These are phyloP conservation scores for Cryptococcus jaspeensis DNA, from an alignment of 1,284 basidiomycete genomes.

Conservation along the genomic window DNA sequence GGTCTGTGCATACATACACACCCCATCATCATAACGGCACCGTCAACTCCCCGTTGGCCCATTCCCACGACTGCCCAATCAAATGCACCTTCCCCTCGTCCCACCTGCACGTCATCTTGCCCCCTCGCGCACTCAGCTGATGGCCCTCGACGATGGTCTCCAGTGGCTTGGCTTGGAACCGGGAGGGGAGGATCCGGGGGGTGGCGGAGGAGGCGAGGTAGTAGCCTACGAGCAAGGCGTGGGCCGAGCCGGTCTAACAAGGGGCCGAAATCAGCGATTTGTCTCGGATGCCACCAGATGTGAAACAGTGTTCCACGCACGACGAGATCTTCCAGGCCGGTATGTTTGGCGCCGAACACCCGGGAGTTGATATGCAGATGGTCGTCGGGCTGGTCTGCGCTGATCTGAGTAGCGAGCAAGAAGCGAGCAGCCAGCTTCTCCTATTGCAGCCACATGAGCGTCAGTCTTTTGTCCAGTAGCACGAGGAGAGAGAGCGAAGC, in stretches of 20 bases:
- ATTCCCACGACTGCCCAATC: slow-evolving; percentile 17
- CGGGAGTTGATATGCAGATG: slow-evolving; percentile 24
- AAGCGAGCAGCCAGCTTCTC: no score
- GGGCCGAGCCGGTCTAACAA: slow-evolving; percentile 39
- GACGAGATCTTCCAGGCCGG: slow-evolving; percentile 42
- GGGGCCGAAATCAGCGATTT: no score
- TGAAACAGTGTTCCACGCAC: slow-evolving; percentile 22
- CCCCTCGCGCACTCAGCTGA: slow-evolving; percentile 24
- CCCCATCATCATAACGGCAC: no score
- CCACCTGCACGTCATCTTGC: slow-evolving; percentile 14
- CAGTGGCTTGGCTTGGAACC: slow-evolving; percentile 3
- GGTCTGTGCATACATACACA: no score
- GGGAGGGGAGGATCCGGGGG: slow-evolving; percentile 10
- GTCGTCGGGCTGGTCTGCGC: background rate
- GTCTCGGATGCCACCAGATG: no score
- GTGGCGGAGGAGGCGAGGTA: slow-evolving; percentile 26
- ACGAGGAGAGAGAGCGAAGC: no score
- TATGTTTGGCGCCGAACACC: slow-evolving; percentile 32
- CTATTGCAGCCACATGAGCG: no score
- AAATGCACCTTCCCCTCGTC: slow-evolving; percentile 16
- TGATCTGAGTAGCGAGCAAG: slow-evolving; percentile 35
- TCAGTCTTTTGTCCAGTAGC: no score
- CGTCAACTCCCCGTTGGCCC: slow-evolving; percentile 14
- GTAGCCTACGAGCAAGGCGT: slow-evolving; percentile 35
- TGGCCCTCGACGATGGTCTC: slow-evolving; percentile 13